Evolutionary conservation across 768 basidiomycete species (phyloP).

Genomic region (Cantharellus anzutake): DNA sequence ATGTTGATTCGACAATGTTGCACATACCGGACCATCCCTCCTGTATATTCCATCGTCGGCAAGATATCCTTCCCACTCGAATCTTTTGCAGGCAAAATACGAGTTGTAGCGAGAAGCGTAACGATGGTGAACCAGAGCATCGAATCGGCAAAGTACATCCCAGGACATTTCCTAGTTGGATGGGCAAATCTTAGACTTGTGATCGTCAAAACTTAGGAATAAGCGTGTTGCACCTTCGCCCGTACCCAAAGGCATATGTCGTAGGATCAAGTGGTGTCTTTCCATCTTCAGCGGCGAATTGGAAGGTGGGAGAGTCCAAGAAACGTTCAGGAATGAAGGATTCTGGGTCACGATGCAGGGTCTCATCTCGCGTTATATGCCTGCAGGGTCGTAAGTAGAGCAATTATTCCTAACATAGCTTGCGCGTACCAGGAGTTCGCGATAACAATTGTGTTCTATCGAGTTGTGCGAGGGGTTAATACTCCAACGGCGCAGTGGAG

Average conservation of each 20-base stretch:
- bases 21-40: too few relatives aligned
- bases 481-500: neutral
- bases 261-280: neutral
- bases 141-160: slow-evolving; percentile 16
- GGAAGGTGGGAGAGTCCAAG: neutral
- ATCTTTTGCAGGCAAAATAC: slow-evolving; percentile 10
- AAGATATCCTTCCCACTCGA: slow-evolving; percentile 9
- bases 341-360: slow-evolving; percentile 2
- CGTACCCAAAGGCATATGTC: neutral
- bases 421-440: neutral
- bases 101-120: slow-evolving; percentile 10
- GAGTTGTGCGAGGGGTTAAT: neutral
- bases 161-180: slow-evolving; percentile 10
- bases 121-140: slow-evolving; percentile 15
- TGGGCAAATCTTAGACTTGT: too few relatives aligned
- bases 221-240: neutral
- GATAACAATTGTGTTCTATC: neutral
- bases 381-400: neutral
- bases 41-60: slow-evolving; percentile 3
- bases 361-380: neutral
- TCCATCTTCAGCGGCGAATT: neutral
- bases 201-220: neutral
- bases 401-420: neutral
- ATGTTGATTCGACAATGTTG: too few relatives aligned
- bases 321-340: slow-evolving; percentile 1